Conservation (phyloP, 2,329 filamentous ascomycete species). For the Pseudomassariella vexata region DNA sequence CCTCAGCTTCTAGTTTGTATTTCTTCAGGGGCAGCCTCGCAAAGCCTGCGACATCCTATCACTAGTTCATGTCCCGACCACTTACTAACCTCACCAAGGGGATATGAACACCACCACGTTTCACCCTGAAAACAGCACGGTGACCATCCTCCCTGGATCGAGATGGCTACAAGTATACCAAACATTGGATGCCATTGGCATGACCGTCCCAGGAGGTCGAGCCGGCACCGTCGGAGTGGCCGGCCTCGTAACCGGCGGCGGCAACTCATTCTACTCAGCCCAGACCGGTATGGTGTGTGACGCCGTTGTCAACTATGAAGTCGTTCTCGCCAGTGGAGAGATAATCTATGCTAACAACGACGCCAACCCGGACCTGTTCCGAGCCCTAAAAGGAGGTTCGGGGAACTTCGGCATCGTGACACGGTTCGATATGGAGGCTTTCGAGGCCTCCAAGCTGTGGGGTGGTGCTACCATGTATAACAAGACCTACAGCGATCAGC, state of each 20-base stretch:
- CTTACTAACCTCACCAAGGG: no score
- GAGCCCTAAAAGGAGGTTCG: slow-evolving; percentile 37
- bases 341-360: slow-evolving; percentile 32
- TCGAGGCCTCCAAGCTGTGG: slow-evolving; percentile 11
- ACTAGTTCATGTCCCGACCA: no score
- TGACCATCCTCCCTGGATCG: slow-evolving; percentile 21
- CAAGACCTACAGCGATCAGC: slow-evolving; percentile 2
- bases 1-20: no score
- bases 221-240: slow-evolving; percentile 17
- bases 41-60: slow-evolving; percentile 2
- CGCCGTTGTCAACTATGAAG: slow-evolving; percentile 33
- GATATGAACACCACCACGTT: slow-evolving; percentile 23
- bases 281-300: slow-evolving; percentile 38
- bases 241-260: slow-evolving; percentile 19
- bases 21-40: no score
- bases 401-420: slow-evolving; percentile 37
- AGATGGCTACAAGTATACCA: slow-evolving; percentile 17
- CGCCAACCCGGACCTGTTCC: slow-evolving; percentile 33
- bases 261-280: slow-evolving; percentile 14
- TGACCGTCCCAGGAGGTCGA: slow-evolving; percentile 17
- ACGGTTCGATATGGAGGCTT: slow-evolving; percentile 18
- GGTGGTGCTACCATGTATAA: slow-evolving; percentile 10
- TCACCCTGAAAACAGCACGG: slow-evolving; percentile 18
- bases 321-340: slow-evolving; percentile 32
- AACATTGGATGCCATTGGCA: slow-evolving; percentile 11